Percentiles rank a stretch among this genome's conserved stretches.
Conservation (phyloP, 1,284 basidiomycete genomes). For the Spongiforma sp. region DNA sequence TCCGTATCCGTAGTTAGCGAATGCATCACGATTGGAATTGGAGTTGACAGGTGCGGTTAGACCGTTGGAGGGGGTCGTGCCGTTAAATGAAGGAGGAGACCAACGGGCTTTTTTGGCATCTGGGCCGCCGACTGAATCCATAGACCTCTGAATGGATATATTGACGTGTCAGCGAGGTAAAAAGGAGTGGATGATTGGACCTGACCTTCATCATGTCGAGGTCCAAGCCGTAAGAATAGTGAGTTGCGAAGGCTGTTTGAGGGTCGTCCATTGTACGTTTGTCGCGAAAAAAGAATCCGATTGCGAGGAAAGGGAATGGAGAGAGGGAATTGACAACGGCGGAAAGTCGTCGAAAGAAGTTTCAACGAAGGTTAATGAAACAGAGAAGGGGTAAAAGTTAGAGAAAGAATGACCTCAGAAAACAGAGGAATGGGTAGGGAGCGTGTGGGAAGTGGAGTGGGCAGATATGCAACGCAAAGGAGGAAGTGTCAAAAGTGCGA, state of each 20-base stretch:
- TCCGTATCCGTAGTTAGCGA: constrained; percentile 85
- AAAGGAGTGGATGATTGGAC: constrained; percentile 1
- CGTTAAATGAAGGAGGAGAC: constrained; percentile 71
- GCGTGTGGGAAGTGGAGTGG: constrained; percentile 31
- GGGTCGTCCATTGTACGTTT: constrained; percentile 68
- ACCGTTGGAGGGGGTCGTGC: constrained; percentile 42
- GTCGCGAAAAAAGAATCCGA: constrained; percentile 26
- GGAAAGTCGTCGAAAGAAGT: constrained; percentile 43
- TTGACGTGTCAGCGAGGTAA: constrained; percentile 8
- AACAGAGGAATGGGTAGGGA: constrained; percentile 37
- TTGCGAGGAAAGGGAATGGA: constrained; percentile 36
- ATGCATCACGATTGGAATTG: constrained; percentile 62
- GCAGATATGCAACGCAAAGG: constrained; percentile 34
- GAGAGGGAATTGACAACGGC: constrained; percentile 44
- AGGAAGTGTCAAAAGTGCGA: constrained; percentile 34
- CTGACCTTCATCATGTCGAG: constrained; percentile 88
- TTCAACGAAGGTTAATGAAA: constrained; percentile 40
- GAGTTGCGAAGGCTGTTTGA: constrained; percentile 68
- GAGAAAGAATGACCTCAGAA: constrained; percentile 40
- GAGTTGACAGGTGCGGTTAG: constrained; percentile 38
- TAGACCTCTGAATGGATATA: constrained; percentile 60
- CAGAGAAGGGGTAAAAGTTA: constrained; percentile 49
- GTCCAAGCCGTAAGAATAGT: constrained; percentile 75
- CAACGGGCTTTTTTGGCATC: constrained; percentile 88
- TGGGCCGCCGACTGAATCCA: constrained; percentile 80